A percentile compares a stretch with the other conserved stretches of the same genome.
Conservation (phyloP, 73 alveolate species). For the Tetrahymena thermophila region DNA sequence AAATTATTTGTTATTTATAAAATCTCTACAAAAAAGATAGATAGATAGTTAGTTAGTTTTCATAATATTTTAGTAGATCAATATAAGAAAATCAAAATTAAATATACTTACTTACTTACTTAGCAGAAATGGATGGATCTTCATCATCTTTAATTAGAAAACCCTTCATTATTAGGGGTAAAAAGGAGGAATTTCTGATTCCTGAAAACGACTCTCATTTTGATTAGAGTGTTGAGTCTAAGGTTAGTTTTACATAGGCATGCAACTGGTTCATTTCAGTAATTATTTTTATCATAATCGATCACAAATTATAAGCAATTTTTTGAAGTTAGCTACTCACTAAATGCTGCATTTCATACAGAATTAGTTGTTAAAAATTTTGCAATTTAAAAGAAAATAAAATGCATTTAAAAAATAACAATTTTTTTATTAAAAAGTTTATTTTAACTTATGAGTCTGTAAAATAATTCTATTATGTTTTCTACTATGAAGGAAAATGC, state of each 20-base stretch:
- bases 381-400: not conserved
- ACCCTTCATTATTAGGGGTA: not conserved
- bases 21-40: not conserved
- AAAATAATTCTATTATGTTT: not conserved
- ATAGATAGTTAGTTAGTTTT: too few relatives aligned
- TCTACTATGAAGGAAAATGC: not conserved
- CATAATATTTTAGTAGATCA: not conserved
- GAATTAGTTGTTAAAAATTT: too few relatives aligned
- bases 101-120: too few relatives aligned
- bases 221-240: not conserved
- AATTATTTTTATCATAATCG: not conserved
- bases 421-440: not conserved
- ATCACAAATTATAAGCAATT: too few relatives aligned
- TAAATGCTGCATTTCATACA: too few relatives aligned
- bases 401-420: not conserved
- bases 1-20: not conserved
- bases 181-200: not conserved
- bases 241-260: not conserved
- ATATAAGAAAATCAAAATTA: not conserved
- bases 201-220: not conserved
- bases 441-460: not conserved
- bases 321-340: too few relatives aligned
- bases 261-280: not conserved
- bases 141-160: not conserved
- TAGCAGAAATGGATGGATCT: not conserved